These are phyloP conservation scores for Chiua sp. DNA, from an alignment of 1,284 basidiomycete species.

Conservation along the genomic window DNA sequence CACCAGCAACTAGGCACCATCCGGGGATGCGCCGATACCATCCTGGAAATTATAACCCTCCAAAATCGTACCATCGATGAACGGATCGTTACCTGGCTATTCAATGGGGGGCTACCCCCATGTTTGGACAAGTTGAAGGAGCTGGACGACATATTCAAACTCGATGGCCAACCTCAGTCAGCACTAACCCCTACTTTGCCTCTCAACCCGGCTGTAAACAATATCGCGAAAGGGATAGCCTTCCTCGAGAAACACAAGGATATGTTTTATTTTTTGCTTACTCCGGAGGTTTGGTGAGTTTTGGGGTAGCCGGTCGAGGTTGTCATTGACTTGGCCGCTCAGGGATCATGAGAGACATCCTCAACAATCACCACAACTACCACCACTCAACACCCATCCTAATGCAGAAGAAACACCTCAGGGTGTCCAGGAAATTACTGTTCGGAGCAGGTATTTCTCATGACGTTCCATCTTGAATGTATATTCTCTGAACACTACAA, in stretches of 20 bases:
- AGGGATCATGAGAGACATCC: not conserved
- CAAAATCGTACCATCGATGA: not conserved
- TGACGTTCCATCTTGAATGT: too few species aligned
- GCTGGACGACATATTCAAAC: not conserved
- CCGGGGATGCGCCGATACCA: not conserved
- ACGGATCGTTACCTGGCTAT: not conserved
- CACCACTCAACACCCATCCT: too few species aligned
- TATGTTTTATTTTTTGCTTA: not conserved
- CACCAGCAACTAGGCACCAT: not conserved
- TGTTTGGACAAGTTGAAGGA: not conserved
- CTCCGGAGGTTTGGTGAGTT: not conserved
- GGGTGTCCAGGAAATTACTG: not conserved
- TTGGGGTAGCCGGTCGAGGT: not conserved
- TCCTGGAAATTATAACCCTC: not conserved
- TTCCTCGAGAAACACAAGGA: not conserved
- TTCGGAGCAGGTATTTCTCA: not conserved
- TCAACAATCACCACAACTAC: not conserved
- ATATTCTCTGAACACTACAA: not conserved
- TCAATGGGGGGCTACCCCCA: not conserved
- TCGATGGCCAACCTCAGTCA: not conserved
- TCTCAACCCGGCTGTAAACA: not conserved
- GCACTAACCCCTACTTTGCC: not conserved
- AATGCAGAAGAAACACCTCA: too few species aligned
- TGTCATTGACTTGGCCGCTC: not conserved
- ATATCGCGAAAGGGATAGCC: not conserved